Evolutionary conservation across 2,329 filamentous ascomycete genomes (phyloP), one percentile per base, ranked within the genome.

Genomic region (Ophiocordyceps camponoti-rufipedis): DNA sequence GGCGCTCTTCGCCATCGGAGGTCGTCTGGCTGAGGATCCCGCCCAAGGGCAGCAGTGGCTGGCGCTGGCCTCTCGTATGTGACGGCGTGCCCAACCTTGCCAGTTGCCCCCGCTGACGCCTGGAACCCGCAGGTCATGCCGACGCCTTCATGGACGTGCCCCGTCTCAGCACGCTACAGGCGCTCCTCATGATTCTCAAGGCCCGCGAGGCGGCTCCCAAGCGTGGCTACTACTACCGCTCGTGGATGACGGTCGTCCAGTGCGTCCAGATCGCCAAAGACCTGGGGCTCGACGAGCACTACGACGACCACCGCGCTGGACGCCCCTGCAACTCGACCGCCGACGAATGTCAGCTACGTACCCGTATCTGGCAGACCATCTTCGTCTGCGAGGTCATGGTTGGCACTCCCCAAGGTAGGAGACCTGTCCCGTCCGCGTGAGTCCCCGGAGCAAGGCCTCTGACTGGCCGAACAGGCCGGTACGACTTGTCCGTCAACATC

Each of bases 221-320:
- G 58, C 79, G 85, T 48, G 91, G 91, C 1, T 96, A 96, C 58
- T 96, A 91, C 61, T 96, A 91, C 63, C 80, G 89, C 35, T 96
- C 91, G 0, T 96, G 91, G 89, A 94, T 95, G 78, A 85, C 84
- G 5, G 78, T 94, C 18, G 89, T 94, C 45, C 85, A 88, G 49
- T 86, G 89, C 50, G 82, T 94, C 8, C 82, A 87, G 42, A 94
- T 96, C 85, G 86, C 79, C 28, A 91, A 93, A 56, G 89, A 95
- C 57, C 69, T 96, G 31, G 85, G 87, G 18, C 68, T 96, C 6
- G 80, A 95, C 56, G 86, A 94, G 51, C 89, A 96, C 62, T 78
- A 78, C 49, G 79, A 83, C 48, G 76, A 80, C 41, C 91, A 96
- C 59, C 73, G 80, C 50, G 74, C 76, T 45, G 84, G 82, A 19